These are phyloP conservation scores for Colletotrichum gigasporum DNA, from an alignment of 2,329 filamentous ascomycete species.

Conservation along the genomic window DNA sequence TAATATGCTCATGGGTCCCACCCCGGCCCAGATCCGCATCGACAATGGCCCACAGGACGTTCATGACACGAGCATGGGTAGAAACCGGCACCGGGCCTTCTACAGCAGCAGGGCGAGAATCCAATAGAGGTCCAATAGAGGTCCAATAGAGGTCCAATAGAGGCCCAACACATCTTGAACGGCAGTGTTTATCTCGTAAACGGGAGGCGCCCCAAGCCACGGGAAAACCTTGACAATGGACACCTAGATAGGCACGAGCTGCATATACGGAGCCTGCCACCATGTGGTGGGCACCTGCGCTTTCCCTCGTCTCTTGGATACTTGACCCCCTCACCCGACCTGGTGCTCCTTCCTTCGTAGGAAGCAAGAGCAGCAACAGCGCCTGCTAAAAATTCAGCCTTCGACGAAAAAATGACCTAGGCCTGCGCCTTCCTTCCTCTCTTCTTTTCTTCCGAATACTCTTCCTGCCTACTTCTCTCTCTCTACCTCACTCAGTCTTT, in stretches of 20 bases:
- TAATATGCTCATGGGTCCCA: conserved; percentile 8
- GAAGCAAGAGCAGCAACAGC: not conserved
- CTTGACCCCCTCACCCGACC: not conserved
- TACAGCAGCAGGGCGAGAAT: too few relatives aligned
- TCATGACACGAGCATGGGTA: not conserved
- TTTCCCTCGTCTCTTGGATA: not conserved
- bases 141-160: too few relatives aligned
- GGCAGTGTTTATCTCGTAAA: too few relatives aligned
- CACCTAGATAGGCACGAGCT: too few relatives aligned
- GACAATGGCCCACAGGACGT: not conserved
- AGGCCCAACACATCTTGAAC: too few relatives aligned
- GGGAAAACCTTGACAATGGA: too few relatives aligned
- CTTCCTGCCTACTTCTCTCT: not conserved
- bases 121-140: too few relatives aligned
- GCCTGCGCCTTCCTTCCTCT: not conserved
- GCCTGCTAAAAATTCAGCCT: not conserved
- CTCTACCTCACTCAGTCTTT: not conserved
- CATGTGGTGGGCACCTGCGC: too few relatives aligned
- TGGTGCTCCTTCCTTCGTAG: not conserved
- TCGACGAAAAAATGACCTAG: not conserved
- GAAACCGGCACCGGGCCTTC: not conserved
- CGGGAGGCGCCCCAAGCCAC: too few relatives aligned
- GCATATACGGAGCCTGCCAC: not conserved
- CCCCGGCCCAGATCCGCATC: not conserved
- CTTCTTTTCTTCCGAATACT: not conserved